Evolutionary conservation across 1,284 basidiomycete species (phyloP).

Genomic region (Cutaneotrichosporon sp.): DNA sequence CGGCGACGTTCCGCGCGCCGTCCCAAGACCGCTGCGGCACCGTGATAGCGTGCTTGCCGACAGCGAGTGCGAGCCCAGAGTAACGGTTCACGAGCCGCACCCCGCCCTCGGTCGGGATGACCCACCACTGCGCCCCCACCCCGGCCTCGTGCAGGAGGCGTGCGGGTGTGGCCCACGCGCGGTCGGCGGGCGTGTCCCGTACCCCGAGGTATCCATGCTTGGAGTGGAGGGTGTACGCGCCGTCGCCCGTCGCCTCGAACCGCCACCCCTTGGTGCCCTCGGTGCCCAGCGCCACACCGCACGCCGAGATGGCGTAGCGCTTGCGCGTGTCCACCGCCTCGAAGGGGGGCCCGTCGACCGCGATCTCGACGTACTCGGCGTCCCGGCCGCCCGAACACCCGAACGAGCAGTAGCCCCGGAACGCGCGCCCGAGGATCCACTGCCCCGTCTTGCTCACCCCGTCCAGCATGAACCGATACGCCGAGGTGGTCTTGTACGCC

Average conservation of each 20-base stretch:
- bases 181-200: not conserved
- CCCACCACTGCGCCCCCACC: constrained; percentile 20
- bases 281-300: not conserved
- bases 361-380: constrained; percentile 20
- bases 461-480: constrained; percentile 24
- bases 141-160: not conserved
- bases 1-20: not conserved
- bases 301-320: constrained; percentile 10
- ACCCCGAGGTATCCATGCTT: constrained; percentile 6
- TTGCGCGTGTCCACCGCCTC: constrained; percentile 2
- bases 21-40: constrained; percentile 10
- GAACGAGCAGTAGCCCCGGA: constrained; percentile 21
- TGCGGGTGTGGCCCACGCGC: constrained; percentile 13
- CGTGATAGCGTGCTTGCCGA: not conserved
- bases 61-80: constrained; percentile 12
- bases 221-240: constrained; percentile 14
- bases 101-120: constrained; percentile 5
- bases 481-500: constrained; percentile 14
- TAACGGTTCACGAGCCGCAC: constrained; percentile 23
- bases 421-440: constrained; percentile 14
- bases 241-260: constrained; percentile 14
- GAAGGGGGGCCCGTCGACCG: constrained; percentile 2
- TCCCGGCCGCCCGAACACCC: constrained; percentile 14
- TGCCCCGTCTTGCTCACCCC: not conserved
- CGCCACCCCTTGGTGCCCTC: constrained; percentile 2